A percentile compares a stretch with the other conserved stretches of the same genome.
Conservation (phyloP, 495 filamentous ascomycete species). For the Xylaria bambusicola region DNA sequence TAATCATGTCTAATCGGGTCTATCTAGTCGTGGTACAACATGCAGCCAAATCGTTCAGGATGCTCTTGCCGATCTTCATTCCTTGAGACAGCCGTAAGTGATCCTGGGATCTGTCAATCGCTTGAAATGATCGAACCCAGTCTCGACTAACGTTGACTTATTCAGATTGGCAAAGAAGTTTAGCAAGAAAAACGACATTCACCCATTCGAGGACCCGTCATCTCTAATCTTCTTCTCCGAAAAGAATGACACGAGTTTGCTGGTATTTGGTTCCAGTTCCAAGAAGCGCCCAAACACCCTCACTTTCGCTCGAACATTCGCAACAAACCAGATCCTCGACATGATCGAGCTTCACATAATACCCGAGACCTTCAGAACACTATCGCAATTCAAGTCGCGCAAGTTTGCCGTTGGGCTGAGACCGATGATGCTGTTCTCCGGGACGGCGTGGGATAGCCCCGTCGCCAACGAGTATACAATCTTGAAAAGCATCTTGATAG, state of each 20-base stretch:
- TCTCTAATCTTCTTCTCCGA: conserved; percentile 89
- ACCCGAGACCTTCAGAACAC: conserved; percentile 60
- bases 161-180: conserved; percentile 71
- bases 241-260: conserved; percentile 86
- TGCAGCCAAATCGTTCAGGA: conserved; percentile 77
- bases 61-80: conserved; percentile 77
- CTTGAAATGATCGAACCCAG: not conserved
- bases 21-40: conserved; percentile 64
- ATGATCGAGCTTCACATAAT: conserved; percentile 89
- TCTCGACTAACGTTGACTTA: not conserved
- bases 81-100: conserved; percentile 68
- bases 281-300: conserved; percentile 94
- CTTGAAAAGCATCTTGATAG: conserved; percentile 82
- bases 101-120: not conserved
- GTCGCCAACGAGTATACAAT: conserved; percentile 73
- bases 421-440: conserved; percentile 84
- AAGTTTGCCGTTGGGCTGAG: conserved; percentile 82
- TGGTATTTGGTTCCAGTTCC: conserved; percentile 74
- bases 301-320: conserved; percentile 80
- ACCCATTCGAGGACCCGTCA: conserved; percentile 87
- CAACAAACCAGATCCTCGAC: conserved; percentile 76
- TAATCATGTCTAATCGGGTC: too few species aligned
- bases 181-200: conserved; percentile 91
- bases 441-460: conserved; percentile 78
- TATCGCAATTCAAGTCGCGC: conserved; percentile 78